Conservation (phyloP, 495 filamentous ascomycete species). For the Saxophila tyrrhenica region DNA sequence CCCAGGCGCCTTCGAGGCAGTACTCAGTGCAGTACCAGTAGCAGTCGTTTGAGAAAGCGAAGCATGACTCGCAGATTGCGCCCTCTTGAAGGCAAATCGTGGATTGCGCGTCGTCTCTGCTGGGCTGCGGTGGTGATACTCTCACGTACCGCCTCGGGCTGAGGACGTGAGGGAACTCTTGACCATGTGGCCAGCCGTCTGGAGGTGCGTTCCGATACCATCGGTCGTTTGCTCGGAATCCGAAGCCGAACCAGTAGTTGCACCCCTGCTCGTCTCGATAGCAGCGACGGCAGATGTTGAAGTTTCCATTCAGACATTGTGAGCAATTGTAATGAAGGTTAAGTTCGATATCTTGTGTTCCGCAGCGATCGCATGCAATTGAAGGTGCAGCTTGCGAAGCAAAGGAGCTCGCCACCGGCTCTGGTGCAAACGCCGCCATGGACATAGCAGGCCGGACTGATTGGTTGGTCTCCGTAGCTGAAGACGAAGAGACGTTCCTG, state of each 20-base stretch:
- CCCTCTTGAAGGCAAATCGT: conserved; percentile 59
- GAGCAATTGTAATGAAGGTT: conserved; percentile 69
- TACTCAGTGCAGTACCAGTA: conserved; percentile 65
- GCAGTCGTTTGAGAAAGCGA: conserved; percentile 58
- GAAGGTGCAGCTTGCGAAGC: conserved; percentile 44
- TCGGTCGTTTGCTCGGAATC: conserved; percentile 46
- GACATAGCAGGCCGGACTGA: conserved; percentile 7
- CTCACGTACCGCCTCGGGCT: conserved; percentile 52
- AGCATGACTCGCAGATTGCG: conserved; percentile 70
- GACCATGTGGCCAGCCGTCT: conserved; percentile 31
- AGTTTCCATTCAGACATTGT: conserved; percentile 55
- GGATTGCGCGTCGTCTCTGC: conserved; percentile 47
- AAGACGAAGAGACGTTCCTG: not conserved
- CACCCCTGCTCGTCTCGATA: conserved; percentile 66
- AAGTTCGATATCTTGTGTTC: conserved; percentile 59
- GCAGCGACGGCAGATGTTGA: conserved; percentile 67
- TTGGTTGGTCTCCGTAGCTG: not conserved
- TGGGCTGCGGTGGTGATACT: conserved; percentile 29
- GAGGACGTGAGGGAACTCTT: conserved; percentile 52
- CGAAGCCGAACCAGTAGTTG: conserved; percentile 68
- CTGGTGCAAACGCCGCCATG: conserved; percentile 12
- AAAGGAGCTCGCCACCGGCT: not conserved
- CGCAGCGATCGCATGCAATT: conserved; percentile 59
- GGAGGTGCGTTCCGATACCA: conserved; percentile 39
- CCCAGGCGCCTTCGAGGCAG: conserved; percentile 89